Evolutionary conservation across 768 basidiomycete genomes (phyloP).

Genomic region (Leccinellum rugosiceps): DNA sequence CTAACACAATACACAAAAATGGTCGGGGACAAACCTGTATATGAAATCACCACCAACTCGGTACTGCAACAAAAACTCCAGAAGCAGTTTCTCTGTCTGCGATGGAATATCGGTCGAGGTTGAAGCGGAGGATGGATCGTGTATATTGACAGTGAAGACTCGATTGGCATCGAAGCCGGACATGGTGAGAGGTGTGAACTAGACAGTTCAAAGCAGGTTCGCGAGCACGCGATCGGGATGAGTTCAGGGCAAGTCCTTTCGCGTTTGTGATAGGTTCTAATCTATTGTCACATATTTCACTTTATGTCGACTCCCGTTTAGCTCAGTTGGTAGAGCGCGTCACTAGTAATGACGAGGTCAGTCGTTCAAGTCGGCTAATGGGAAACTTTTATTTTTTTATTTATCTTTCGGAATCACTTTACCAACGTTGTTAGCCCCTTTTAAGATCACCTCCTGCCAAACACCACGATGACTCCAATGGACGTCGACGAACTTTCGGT

Average conservation of each 20-base stretch:
- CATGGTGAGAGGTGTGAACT: constrained; percentile 41
- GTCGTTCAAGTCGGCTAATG: constrained; percentile 42
- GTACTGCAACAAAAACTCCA: constrained; percentile 86
- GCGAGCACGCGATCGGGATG: constrained; percentile 8
- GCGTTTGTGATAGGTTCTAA: constrained; percentile 19
- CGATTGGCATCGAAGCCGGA: constrained; percentile 85
- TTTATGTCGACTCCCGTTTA: constrained; percentile 28
- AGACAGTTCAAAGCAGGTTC: not conserved
- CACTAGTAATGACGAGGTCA: constrained; percentile 47
- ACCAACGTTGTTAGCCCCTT: not conserved
- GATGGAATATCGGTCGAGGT: constrained; percentile 69
- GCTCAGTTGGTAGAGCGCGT: constrained; percentile 51
- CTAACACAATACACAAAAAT: not conserved
- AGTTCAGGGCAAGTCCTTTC: constrained; percentile 31
- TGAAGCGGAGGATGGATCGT: constrained; percentile 52
- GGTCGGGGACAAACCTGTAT: constrained; percentile 60
- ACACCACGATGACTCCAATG: constrained; percentile 52
- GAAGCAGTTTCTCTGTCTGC: constrained; percentile 73
- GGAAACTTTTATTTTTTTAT: constrained; percentile 27
- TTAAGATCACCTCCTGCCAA: not conserved
- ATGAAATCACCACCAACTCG: constrained; percentile 89
- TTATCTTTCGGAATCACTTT: not conserved
- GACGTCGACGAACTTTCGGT: constrained; percentile 77
- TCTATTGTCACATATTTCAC: too few species aligned
- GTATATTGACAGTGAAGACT: constrained; percentile 78